Base-by-base conservation (phyloP, 805 yeast genomes). In the Babjeviella inositovora region DNA sequence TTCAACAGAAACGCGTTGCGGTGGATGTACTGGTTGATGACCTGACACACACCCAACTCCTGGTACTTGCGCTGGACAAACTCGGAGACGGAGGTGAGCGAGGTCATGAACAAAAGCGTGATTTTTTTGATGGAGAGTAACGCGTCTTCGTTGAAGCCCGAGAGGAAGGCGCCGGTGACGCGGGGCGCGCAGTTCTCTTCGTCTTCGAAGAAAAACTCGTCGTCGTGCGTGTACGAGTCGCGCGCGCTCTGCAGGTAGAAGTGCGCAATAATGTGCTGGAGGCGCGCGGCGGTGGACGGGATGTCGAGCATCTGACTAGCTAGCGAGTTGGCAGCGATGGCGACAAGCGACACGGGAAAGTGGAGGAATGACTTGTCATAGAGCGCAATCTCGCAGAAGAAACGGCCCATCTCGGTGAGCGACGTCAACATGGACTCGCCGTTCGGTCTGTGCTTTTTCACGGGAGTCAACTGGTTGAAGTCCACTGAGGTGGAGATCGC, bases 301-400 rank as follows among this genome's bases (percentile, higher is more conserved):
- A 56, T 36, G n/a, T 52, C 53, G 23, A 56, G 37, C 60, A 56
- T 56, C 16, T 55, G 43, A 27, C 57, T 53, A n/a, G 63, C 60
- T 26, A 56, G 31, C 25, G 52, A 37, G 31, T 51, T 53, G 11
- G 62, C 61, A 7, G 60, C 41, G 13, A 44, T 36, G 7, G 61
- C 42, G 7, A 55, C 43, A 19, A 52, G 34, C 5, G 55, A 47
- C 5, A 58, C 30, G 8, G 53, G 50, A 25, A 49, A 37, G 4
- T 43, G 31, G 24, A 56, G 29, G 28, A 53, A 56, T 27, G 29
- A 46, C 21, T 45, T 43, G 22, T 55, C 51, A 30, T 56, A 56
- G 18, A 56, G 35, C 4, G 58, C 42, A 18, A 55, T 37, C 34
- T 56, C 63, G 32, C 62, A 54, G 23, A 56, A 42, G 26, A 56